Conservation (phyloP, 2,329 filamentous ascomycete genomes). For the Talaromyces sp. region DNA sequence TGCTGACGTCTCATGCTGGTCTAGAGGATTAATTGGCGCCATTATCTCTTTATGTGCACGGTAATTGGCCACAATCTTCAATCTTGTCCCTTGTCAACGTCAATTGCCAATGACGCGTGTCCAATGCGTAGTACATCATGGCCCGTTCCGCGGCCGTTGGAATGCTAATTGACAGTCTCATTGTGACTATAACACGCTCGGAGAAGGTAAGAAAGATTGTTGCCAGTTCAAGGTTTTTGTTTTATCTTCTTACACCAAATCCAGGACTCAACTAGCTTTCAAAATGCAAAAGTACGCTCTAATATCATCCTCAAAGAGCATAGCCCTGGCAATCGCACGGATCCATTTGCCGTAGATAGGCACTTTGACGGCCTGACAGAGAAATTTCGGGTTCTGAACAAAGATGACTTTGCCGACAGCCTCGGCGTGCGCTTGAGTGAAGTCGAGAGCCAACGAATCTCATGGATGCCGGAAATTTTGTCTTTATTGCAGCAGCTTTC, state of each 20-base stretch:
- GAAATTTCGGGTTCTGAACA: constrained; percentile 74
- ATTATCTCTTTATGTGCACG: neutral
- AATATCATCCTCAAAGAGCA: constrained; percentile 32
- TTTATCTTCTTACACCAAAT: neutral
- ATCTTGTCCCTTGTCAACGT: neutral
- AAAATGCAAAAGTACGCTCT: constrained; percentile 26
- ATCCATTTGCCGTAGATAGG: constrained; percentile 68
- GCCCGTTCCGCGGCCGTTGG: constrained; percentile 63
- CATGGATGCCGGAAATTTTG: constrained; percentile 75
- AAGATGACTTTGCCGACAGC: constrained; percentile 73
- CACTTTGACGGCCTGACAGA: constrained; percentile 72
- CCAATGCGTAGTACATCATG: constrained; percentile 50
- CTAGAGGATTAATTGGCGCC: neutral
- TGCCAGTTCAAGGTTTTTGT: neutral
- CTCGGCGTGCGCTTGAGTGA: constrained; percentile 56
- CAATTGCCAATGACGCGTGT: neutral
- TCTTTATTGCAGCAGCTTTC: constrained; percentile 76
- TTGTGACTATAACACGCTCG: constrained; percentile 34
- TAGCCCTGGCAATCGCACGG: constrained; percentile 57
- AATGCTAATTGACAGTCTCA: constrained; percentile 65
- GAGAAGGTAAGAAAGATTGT: constrained; percentile 3
- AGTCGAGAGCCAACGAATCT: constrained; percentile 51
- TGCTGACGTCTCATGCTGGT: neutral
- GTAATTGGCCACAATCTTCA: neutral
- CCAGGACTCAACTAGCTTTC: constrained; percentile 27